These are phyloP conservation scores for Leccinum variicolor DNA, from an alignment of 768 basidiomycete species.

Conservation along the genomic window DNA sequence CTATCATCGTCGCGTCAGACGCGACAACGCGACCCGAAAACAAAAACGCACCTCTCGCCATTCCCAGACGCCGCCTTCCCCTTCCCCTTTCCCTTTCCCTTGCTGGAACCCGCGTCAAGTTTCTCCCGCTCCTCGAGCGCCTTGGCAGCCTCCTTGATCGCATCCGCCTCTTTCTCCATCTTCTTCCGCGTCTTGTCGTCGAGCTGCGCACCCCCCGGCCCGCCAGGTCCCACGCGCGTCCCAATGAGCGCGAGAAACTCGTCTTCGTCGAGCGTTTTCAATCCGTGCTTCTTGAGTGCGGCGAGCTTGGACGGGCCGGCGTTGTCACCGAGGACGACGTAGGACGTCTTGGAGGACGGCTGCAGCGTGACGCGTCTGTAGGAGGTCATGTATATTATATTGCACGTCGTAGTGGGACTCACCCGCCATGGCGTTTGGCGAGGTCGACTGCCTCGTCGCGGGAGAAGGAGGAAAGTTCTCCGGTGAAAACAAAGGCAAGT, in stretches of 20 bases:
- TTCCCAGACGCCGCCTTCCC: constrained; percentile 4
- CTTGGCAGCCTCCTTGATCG: constrained; percentile 67
- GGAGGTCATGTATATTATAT: not conserved
- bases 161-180: constrained; percentile 73
- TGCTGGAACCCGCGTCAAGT: constrained; percentile 37
- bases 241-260: constrained; percentile 81
- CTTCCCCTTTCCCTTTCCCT: constrained; percentile 6
- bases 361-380: constrained; percentile 80
- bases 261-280: constrained; percentile 82
- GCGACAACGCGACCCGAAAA: not conserved
- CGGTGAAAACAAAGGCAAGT: constrained; percentile 92
- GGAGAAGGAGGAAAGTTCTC: constrained; percentile 82
- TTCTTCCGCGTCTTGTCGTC: constrained; percentile 84
- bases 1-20: not conserved
- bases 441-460: constrained; percentile 85
- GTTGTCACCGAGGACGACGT: constrained; percentile 82
- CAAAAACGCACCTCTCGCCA: constrained; percentile 11
- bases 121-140: constrained; percentile 78
- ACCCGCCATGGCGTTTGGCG: constrained; percentile 94
- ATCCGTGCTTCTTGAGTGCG: constrained; percentile 75
- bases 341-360: constrained; percentile 88
- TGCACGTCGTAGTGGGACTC: constrained; percentile 26
- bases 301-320: constrained; percentile 89
- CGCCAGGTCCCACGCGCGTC: constrained; percentile 52
- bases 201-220: constrained; percentile 35